Percentiles rank a stretch among this genome's conserved stretches.
These are phyloP conservation scores for Recurvomyces mirabilis DNA, from an alignment of 495 filamentous ascomycete species.

Conservation along the genomic window DNA sequence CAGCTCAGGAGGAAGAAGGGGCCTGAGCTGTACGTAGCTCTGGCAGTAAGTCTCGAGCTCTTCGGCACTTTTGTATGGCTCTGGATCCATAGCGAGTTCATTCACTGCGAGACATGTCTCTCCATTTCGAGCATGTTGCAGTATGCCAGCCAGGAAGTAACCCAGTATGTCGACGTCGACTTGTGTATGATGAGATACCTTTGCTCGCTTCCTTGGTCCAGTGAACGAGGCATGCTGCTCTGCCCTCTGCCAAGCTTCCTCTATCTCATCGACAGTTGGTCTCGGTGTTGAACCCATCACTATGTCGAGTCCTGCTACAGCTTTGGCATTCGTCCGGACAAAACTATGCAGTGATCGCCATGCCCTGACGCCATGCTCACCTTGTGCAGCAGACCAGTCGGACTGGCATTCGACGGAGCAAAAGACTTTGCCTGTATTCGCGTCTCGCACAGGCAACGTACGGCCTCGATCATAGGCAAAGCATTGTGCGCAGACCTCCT, in stretches of 20 bases:
- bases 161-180: constrained; percentile 25
- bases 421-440: constrained; percentile 24
- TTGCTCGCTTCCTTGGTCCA: neutral
- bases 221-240: neutral
- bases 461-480: constrained; percentile 29
- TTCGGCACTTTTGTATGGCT: constrained; percentile 22
- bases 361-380: constrained; percentile 22
- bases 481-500: constrained; percentile 32
- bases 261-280: neutral
- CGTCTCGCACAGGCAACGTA: constrained; percentile 20
- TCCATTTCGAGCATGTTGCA: constrained; percentile 14
- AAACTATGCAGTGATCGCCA: constrained; percentile 14
- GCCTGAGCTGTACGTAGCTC: constrained; percentile 26
- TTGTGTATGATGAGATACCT: no score
- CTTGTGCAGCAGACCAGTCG: constrained; percentile 17
- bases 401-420: constrained; percentile 21
- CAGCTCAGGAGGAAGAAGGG: constrained; percentile 20
- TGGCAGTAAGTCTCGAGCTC: constrained; percentile 24
- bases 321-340: neutral
- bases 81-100: constrained; percentile 18
- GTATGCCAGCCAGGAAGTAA: constrained; percentile 23
- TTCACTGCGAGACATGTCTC: constrained; percentile 8
- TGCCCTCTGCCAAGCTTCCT: neutral
- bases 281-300: neutral
- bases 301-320: neutral